Evolutionary conservation across 495 filamentous ascomycete genomes (phyloP), one percentile per base, ranked within the genome.

Genomic region (Tetracladium marchalianum): DNA sequence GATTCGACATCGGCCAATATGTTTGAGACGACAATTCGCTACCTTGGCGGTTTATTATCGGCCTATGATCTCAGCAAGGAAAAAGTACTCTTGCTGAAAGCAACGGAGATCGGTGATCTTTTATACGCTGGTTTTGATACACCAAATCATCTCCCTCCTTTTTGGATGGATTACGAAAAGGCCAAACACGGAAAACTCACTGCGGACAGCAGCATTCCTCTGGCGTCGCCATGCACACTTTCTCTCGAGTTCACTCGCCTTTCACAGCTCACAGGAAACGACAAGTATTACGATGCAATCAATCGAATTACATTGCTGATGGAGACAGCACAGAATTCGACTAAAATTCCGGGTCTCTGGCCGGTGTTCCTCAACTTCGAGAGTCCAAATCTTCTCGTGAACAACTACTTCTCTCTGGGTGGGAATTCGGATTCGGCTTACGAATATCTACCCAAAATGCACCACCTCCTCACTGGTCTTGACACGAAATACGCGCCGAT

Each of bases 211-310:
- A 12, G 57, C 17, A 11, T 44, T 9, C 57, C 55, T 46, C 52
- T 78, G 12, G 70, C 69, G 19, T 68, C 77, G 39, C 59, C 95
- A 31, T 90, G 90, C 11, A 87, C 85, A 19, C 72, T 97, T 40
- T 81, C 81, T 11, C 68, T 97, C 59, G 90, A 97, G 63, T 94
- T 96, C 60, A 97, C 89, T 5, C 77, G 90, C n/a, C 72, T 97
- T 24, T 84, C 90, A 7, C 90, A 96, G 61, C 69, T 97, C 50
- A 96, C 90, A 10, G 81, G 81, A 49, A 69, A 95, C 38, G 61
- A 80, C 35, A 93, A 80, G 54, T 97, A 95, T 63, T 96, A 92
- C 50, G 90, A 97, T 67, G 90, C 90, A 2, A 73, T 96, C 50
- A 84, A 87, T 24, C 81, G 90, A 31, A 87, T 97, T 54, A 93